Evolutionary conservation across 371 early-diverging fungal genomes (phyloP).

Genomic region (Rhizopus stolonifer): DNA sequence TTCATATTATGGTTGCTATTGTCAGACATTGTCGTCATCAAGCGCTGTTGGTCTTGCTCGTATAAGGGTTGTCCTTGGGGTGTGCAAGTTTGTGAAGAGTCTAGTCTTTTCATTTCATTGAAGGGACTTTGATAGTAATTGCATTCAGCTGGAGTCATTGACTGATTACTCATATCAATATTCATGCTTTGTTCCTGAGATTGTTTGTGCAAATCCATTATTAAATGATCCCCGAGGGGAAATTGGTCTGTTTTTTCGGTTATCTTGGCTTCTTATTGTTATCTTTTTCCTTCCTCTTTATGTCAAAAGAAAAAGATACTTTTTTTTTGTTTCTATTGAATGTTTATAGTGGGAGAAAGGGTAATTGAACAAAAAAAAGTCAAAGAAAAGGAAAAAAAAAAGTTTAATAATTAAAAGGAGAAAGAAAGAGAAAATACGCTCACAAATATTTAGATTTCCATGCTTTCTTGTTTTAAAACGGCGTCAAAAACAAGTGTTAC

Average conservation of each 20-base stretch:
- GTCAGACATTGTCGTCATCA: background rate
- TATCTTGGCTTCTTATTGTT: background rate
- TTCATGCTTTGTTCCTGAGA: background rate
- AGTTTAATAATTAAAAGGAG: background rate
- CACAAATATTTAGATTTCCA: background rate
- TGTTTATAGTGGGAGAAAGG: background rate
- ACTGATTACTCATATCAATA: background rate
- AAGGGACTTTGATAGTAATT: slow-evolving; percentile 1
- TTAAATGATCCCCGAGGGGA: slow-evolving; percentile 5
- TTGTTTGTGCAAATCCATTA: slow-evolving; percentile 4
- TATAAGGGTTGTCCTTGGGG: background rate
- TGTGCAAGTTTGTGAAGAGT: background rate
- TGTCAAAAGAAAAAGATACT: background rate
- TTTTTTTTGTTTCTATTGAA: background rate
- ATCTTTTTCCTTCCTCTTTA: slow-evolving; percentile 1
- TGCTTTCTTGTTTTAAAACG: background rate
- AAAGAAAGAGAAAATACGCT: too few relatives aligned
- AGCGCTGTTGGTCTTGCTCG: background rate
- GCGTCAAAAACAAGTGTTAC: background rate
- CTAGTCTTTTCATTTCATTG: background rate
- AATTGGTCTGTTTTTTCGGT: background rate
- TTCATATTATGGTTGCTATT: background rate
- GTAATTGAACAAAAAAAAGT: background rate
- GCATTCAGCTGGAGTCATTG: background rate
- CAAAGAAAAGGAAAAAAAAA: background rate